Evolutionary conservation across 768 basidiomycete species (phyloP), one percentile per base, ranked within the genome.

Genomic region (Trametes gibbosa): DNA sequence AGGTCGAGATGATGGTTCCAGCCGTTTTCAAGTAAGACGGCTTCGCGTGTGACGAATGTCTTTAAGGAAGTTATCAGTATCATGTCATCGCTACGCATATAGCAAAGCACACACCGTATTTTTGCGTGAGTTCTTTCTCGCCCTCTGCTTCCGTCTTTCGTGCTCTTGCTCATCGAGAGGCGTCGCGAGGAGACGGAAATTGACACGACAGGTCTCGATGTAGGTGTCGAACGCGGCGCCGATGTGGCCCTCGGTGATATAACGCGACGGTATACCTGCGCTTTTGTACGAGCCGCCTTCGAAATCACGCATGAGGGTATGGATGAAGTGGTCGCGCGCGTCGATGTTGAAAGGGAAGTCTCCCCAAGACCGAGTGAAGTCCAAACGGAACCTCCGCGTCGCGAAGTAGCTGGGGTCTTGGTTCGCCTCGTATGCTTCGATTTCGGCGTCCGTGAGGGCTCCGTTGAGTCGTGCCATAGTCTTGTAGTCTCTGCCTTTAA

Each of bases 271-370:
- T 10, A 54, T 9, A 19, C 19, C 43, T 19, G 27, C 1, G 12
- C 21, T 24, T 19, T 37, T 45, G 19, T 54, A 54, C 5, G 29
- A 19, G 7, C 53, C 53, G 2, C 53, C 53, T 6, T 46, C n/a
- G n/a, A 54, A 17, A 23, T 19, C 43, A n/a, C 34, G 34, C 9
- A 46, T 7, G 5, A 54, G 53, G 21, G 46, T 43, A 2, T 23
- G 53, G n/a, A 54, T 16, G 21, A 54, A 54, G 43, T 47, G 46
- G 32, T 54, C 53, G 43, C 53, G 53, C 14, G 53, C 53, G 6
- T 54, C 53, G 12, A 54, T 8, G 21, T 54, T 54, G 53, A 46
- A 37, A 2, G 29, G 12, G 34, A 46, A 46, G 2, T 8, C 19
- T 2, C 13, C 21, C 32, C 21, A 47, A 1, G 53, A 6, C 43